Evolutionary conservation across 2,329 filamentous ascomycete species (phyloP).

Genomic region (Fusarium sp.): DNA sequence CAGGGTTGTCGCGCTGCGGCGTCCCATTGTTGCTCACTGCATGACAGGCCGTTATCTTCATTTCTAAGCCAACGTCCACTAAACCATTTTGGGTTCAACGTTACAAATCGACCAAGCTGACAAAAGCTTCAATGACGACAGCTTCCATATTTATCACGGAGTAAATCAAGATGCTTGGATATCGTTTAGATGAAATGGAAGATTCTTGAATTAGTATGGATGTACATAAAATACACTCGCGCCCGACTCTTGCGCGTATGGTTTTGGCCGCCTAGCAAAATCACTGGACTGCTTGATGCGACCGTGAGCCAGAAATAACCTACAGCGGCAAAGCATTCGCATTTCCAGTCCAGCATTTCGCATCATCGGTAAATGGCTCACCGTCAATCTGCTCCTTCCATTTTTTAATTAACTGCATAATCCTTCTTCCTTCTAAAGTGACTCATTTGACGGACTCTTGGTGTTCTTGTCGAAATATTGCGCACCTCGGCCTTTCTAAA

Average conservation of each 20-base stretch:
- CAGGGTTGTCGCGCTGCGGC: neutral
- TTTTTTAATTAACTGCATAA: neutral
- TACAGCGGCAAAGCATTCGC: neutral
- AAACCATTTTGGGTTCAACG: neutral
- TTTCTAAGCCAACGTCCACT: conserved; percentile 30
- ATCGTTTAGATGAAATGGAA: neutral
- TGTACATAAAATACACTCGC: neutral
- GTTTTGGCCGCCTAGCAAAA: neutral
- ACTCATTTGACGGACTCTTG: neutral
- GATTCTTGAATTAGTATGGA: neutral
- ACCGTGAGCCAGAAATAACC: neutral
- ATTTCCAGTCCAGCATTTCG: neutral
- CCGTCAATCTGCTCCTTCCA: neutral
- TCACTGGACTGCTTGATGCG: neutral
- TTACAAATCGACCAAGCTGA: conserved; percentile 26
- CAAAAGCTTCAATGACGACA: conserved; percentile 14
- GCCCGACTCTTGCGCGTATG: accelerated
- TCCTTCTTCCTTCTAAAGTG: neutral
- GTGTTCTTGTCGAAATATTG: neutral
- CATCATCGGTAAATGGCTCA: conserved; percentile 10
- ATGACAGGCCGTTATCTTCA: neutral
- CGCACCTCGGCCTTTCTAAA: conserved; percentile 14
- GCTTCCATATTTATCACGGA: neutral
- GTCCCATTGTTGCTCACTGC: neutral
- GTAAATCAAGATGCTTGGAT: neutral